Percentiles rank a stretch among this genome's conserved stretches.
These are phyloP conservation scores for Verticillium isaacii DNA, from an alignment of 2,329 filamentous ascomycete species.

Conservation along the genomic window DNA sequence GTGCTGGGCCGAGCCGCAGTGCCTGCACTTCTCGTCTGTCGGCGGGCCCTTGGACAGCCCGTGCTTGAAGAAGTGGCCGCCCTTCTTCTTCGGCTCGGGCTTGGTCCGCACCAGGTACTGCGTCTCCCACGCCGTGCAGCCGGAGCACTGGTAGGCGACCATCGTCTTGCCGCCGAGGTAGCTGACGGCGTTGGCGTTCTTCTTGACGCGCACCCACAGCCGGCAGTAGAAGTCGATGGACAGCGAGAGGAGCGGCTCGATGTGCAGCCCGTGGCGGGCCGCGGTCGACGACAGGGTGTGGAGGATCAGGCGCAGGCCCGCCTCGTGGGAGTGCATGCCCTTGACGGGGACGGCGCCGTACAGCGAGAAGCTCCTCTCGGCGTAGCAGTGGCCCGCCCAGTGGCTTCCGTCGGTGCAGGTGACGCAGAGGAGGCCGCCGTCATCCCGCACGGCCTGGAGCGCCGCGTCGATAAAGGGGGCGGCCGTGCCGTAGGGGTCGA, in stretches of 20 bases:
- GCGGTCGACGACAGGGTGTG: slow-evolving; percentile 77
- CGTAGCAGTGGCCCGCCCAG: slow-evolving; percentile 90
- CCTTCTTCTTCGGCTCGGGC: slow-evolving; percentile 61
- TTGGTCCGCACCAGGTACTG: slow-evolving; percentile 73
- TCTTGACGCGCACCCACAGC: slow-evolving; percentile 78
- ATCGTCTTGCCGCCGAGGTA: slow-evolving; percentile 88
- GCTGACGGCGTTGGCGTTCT: slow-evolving; percentile 81
- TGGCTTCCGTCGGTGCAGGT: slow-evolving; percentile 96
- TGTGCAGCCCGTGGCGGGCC: slow-evolving; percentile 77
- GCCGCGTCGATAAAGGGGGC: slow-evolving; percentile 90
- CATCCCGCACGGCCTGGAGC: slow-evolving; percentile 74
- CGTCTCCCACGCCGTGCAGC: slow-evolving; percentile 87
- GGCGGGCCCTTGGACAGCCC: slow-evolving; percentile 67
- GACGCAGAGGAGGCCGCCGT: slow-evolving; percentile 87
- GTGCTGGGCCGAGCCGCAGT: slow-evolving; percentile 85
- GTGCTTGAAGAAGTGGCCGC: slow-evolving; percentile 71
- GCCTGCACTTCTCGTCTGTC: slow-evolving; percentile 62
- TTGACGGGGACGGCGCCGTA: slow-evolving; percentile 89
- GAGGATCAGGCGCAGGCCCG: slow-evolving; percentile 79
- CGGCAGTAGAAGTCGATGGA: slow-evolving; percentile 96
- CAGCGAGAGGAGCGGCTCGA: slow-evolving; percentile 86
- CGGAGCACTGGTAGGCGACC: slow-evolving; percentile 89
- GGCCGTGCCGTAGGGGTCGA: slow-evolving; percentile 93
- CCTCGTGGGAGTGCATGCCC: slow-evolving; percentile 82
- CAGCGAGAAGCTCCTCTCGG: slow-evolving; percentile 89